Base-by-base conservation (phyloP, 257 asterid species). In the Phtheirospermum japonicum region DNA sequence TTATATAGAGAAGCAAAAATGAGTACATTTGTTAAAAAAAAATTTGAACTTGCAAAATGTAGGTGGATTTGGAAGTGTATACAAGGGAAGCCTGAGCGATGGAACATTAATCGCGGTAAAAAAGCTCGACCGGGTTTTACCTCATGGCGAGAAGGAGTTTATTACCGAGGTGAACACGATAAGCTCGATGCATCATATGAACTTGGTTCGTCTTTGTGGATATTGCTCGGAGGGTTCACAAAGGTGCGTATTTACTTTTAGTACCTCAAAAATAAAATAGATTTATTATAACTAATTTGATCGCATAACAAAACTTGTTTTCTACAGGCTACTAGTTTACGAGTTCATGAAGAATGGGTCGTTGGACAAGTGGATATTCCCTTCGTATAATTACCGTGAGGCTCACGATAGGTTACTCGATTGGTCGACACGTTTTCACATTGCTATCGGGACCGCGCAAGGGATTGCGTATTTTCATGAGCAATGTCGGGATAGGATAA, bases 291-390 rank as follows among this genome's bases (percentile, higher is more conserved):
- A 64, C 11, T 36, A 5, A 40, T 14, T 48, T 54, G 58, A 42
- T 65, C 51, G n/a, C n/a, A n/a, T n/a, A n/a, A n/a, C n/a, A n/a
- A n/a, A n/a, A n/a, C n/a, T n/a, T n/a, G n/a, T n/a, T n/a, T n/a
- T 31, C 31, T 43, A 5, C 88, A 90, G 97, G 95, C 95, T 87
- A 67, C 81, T 90, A 56, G 97, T 90, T 0, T 90, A 90, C 23
- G 97, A 90, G 77, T 90, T 87, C 80, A 85, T 90, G 96, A 85
- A 87, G 68, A 90, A 87, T 68, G 95, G 93, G 40, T 90, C 97
- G 0, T 30, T 90, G 69, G 97, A 90, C 70, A 84, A 83, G 76
- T 90, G 97, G 96, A 83, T 90, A 77, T 90, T 90, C 64, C 76
- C 86, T 48, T 72, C 96, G 2, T 56, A 62, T 53, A 68, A 43